Base-by-base conservation (phyloP, 2,329 filamentous ascomycete species). In the Corinectria fuckeliana region DNA sequence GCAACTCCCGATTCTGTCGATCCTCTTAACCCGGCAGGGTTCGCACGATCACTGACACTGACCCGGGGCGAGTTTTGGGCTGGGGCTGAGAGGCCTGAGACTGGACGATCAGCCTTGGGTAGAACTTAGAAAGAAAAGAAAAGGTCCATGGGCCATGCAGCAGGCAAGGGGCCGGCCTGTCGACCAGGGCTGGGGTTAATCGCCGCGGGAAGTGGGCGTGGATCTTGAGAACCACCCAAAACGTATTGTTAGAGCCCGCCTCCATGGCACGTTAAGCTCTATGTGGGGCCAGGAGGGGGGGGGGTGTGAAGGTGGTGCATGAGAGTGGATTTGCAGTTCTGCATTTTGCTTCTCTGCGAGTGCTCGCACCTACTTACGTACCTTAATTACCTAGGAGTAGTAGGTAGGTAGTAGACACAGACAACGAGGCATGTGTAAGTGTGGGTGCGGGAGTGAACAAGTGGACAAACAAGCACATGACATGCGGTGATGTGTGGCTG, bases 141-240 rank as follows among this genome's bases (percentile, higher is more conserved):
- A 23, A 39, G 34, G 34, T 48, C 42, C 51, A 41, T 39, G 26
- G 58, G 28, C 42, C 39, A 51, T 51, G 52, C 50, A 49, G 52
- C 20, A 49, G 49, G 52, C 20, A 49, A 39, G 52, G 38, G 52
- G 30, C 47, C 26, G 34, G 51, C 47, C 52, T 60, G 18, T 28
- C 30, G 41, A 16, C 58, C 60, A 67, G 45, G 60, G 60, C 60
- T 60, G 47, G 50, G 49, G 57, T 50, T 61, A 62, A 61, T 68
- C 65, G 59, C 64, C 54, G 58, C 63, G 66, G 63, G 66, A 69
- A 67, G 65, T 69, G 63, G 67, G 66, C 62, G 62, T 61, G 64
- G 67, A 70, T 69, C 63, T 69, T 58, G 57, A 62, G 48, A 58
- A 58, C 53, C 56, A 49, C 45, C 56, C 51, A 53, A 49, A 61